phyloP scores from a whole-genome alignment of 2,329 filamentous ascomycete genomes.

The Pseudogymnoascus sp. region DNA sequence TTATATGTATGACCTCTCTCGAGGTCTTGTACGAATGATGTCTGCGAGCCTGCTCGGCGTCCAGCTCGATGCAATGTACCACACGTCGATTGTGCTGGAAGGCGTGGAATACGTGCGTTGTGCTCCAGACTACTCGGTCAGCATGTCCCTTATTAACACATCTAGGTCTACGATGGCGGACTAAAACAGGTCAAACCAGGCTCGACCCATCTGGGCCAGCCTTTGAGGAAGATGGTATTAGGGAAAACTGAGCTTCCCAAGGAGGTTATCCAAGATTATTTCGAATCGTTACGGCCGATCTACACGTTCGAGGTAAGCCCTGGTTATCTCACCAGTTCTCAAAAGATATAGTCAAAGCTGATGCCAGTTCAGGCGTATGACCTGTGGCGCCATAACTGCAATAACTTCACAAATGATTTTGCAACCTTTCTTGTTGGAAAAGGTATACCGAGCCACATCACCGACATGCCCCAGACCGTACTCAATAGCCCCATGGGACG shows the following conservation, averaged over 20 bases:
- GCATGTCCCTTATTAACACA: slow-evolving; percentile 22
- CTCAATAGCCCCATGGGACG: slow-evolving; percentile 79
- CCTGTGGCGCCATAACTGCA: slow-evolving; percentile 87
- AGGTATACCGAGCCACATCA: slow-evolving; percentile 81
- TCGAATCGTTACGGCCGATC: slow-evolving; percentile 72
- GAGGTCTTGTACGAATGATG: slow-evolving; percentile 43
- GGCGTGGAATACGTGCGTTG: slow-evolving; percentile 65
- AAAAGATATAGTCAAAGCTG: not conserved
- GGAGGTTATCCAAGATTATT: slow-evolving; percentile 77
- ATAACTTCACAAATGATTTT: slow-evolving; percentile 93
- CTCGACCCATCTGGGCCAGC: slow-evolving; percentile 75
- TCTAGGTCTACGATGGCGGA: slow-evolving; percentile 65
- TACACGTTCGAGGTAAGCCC: slow-evolving; percentile 65
- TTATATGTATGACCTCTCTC: slow-evolving; percentile 70
- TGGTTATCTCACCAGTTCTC: not conserved
- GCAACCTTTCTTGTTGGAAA: slow-evolving; percentile 81
- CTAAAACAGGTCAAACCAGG: slow-evolving; percentile 76
- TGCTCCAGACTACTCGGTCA: slow-evolving; percentile 11
- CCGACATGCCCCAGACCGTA: slow-evolving; percentile 75
- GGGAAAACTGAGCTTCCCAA: slow-evolving; percentile 71
- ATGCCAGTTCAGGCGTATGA: slow-evolving; percentile 61
- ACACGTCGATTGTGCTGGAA: slow-evolving; percentile 80
- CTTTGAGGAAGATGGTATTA: slow-evolving; percentile 66
- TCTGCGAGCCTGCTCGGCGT: slow-evolving; percentile 48
- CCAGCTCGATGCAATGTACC: slow-evolving; percentile 86